phyloP scores from a whole-genome alignment of 352 stramenopile genomes.

The Phytophthora palmivora region DNA sequence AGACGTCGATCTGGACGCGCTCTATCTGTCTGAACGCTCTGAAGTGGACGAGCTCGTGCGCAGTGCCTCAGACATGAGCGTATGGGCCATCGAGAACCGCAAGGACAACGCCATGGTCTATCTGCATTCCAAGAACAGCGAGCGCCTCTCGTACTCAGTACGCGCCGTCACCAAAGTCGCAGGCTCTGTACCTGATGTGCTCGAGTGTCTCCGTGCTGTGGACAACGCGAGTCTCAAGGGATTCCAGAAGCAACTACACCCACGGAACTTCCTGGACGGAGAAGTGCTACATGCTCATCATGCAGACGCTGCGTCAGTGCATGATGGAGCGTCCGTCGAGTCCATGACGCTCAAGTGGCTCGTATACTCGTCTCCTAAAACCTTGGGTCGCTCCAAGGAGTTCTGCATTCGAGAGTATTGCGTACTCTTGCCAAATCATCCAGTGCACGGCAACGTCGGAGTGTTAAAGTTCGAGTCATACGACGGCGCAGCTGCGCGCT shows the following conservation, averaged over 20 bases:
- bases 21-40: slow-evolving; percentile 75
- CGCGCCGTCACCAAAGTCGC: slow-evolving; percentile 73
- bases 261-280: slow-evolving; percentile 78
- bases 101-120: slow-evolving; percentile 77
- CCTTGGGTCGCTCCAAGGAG: slow-evolving; percentile 81
- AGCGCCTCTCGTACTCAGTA: slow-evolving; percentile 77
- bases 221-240: slow-evolving; percentile 63
- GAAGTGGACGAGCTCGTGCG: slow-evolving; percentile 76
- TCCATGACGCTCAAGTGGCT: slow-evolving; percentile 88
- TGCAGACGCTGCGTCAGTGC: slow-evolving; percentile 14
- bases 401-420: slow-evolving; percentile 87
- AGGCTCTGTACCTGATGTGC: slow-evolving; percentile 71
- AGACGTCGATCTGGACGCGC: slow-evolving; percentile 80
- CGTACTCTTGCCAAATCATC: slow-evolving; percentile 60
- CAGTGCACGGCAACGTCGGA: slow-evolving; percentile 65
- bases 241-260: slow-evolving; percentile 82
- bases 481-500: slow-evolving; percentile 75
- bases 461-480: slow-evolving; percentile 86
- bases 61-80: slow-evolving; percentile 71
- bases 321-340: slow-evolving; percentile 42
- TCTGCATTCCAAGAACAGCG: slow-evolving; percentile 85
- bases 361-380: slow-evolving; percentile 79
- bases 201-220: slow-evolving; percentile 77
- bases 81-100: slow-evolving; percentile 78
- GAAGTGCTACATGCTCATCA: slow-evolving; percentile 79